A percentile compares a stretch with the other conserved stretches of the same genome.
Evolutionary conservation across 2,329 filamentous ascomycete genomes (phyloP).

Genomic region (Boeremia lycopersici): DNA sequence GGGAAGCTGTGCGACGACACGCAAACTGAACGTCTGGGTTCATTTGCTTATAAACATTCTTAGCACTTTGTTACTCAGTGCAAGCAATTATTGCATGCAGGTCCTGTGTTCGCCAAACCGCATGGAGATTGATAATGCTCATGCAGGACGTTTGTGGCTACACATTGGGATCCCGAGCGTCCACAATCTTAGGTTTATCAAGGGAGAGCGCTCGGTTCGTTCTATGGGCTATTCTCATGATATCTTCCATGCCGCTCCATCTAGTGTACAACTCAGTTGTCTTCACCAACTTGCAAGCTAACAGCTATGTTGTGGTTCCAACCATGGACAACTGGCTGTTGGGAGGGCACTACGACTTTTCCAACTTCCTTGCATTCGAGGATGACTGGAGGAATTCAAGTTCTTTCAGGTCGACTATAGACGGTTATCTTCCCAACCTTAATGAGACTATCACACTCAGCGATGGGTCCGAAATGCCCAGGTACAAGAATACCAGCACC

Average conservation of each 20-base stretch:
- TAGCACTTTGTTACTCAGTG: constrained; percentile 52
- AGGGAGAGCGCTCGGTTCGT: not conserved
- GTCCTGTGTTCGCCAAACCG: constrained; percentile 52
- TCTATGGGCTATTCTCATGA: not conserved
- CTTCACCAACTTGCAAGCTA: too few relatives aligned
- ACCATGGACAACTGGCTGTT: too few relatives aligned
- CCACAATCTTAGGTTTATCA: not conserved
- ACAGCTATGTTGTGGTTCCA: too few relatives aligned
- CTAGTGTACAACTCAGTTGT: not conserved
- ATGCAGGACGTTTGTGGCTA: not conserved
- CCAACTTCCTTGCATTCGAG: too few relatives aligned
- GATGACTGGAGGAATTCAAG: too few relatives aligned
- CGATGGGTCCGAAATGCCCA: too few relatives aligned
- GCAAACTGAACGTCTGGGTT: constrained; percentile 19
- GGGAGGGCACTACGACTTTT: too few relatives aligned
- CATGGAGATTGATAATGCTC: not conserved
- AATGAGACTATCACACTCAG: too few relatives aligned
- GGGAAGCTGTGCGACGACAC: not conserved
- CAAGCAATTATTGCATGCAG: constrained; percentile 60
- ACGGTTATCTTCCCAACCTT: too few relatives aligned
- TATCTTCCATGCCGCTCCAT: not conserved
- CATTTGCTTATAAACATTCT: constrained; percentile 58
- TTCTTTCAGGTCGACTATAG: too few relatives aligned
- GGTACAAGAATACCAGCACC: too few relatives aligned
- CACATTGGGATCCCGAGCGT: not conserved